Base-by-base conservation (phyloP, 768 basidiomycete species). In the Phaeotremella skinneri region DNA sequence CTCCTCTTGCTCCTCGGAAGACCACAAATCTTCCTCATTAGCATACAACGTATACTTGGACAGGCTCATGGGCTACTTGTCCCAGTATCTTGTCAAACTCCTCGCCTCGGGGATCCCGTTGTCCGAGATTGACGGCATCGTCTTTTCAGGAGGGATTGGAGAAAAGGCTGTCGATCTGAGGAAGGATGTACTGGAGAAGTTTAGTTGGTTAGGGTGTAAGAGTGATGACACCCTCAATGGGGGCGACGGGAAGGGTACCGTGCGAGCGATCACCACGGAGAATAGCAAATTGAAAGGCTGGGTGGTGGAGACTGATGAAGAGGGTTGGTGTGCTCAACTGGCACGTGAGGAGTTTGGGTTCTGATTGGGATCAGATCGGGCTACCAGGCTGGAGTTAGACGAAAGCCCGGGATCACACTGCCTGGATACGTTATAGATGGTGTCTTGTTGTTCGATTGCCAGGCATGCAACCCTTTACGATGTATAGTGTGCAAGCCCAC, bases 61-160 rank as follows among this genome's bases (percentile, higher is more conserved):
- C 75, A 80, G 90, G 20, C 81, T 93, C 48, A 67, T 89, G 55
- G 81, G 85, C 66, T 90, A 69, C 63, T 75, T 90, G 47, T 90
- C 87, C 4, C 81, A 85, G 48, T 91, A 90, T 74, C 84, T 86
- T 65, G 78, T 90, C 65, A 87, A 88, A 72, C 82, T 91, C 23
- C 63, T 74, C 30, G 48, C 68, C 9, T 81, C 80, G 21, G 21
- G 21, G 6, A 11, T 52, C 6, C 55, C 68, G 6, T 30, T 30
- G 83, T 83, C 16, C 11, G 27, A 60, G 20, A 67, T 91, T 11
- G 87, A 91, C 72, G 90, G 87, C 1, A 69, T 93, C 41, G 88
- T 92, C 13, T 91, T 93, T 73, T 82, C 88, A 0, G 91, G 91
- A 2, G 91, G 91, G 0, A 90, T 96, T 52, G 92, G 92, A 0